phyloP scores from a whole-genome alignment of 768 basidiomycete species.

The Infundibulicybe gibba region DNA sequence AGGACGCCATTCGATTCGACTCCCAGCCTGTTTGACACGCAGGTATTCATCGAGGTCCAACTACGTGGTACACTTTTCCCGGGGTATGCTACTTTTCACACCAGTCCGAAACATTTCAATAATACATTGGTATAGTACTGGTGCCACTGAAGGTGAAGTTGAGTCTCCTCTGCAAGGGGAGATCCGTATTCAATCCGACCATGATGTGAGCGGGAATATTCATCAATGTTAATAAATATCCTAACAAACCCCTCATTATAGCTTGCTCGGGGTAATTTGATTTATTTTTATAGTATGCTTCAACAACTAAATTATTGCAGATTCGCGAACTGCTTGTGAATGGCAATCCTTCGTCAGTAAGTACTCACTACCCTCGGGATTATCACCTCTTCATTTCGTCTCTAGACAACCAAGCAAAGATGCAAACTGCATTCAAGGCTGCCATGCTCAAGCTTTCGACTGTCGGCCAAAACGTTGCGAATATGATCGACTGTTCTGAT shows the following conservation, averaged over 20 bases:
- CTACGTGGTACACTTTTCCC: conserved; percentile 37
- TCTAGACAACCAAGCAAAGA: conserved; percentile 15
- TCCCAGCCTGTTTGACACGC: not conserved
- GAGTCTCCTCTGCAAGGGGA: conserved; percentile 34
- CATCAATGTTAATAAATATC: not conserved
- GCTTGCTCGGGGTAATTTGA: conserved; percentile 18
- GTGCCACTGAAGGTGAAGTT: conserved; percentile 33
- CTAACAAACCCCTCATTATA: not conserved
- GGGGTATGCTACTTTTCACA: conserved; percentile 21
- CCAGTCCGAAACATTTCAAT: conserved; percentile 5
- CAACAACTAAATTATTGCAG: no score
- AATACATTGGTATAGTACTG: conserved; percentile 16
- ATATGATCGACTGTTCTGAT: conserved; percentile 31
- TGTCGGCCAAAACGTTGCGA: conserved; percentile 19
- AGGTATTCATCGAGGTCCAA: conserved; percentile 9
- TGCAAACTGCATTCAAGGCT: conserved; percentile 18
- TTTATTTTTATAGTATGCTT: no score
- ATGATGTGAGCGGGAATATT: conserved; percentile 10
- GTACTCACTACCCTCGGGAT: conserved; percentile 3
- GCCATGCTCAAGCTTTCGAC: conserved; percentile 29
- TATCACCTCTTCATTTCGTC: not conserved
- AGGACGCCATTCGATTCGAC: conserved; percentile 16
- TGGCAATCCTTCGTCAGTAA: conserved; percentile 41
- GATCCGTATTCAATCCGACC: conserved; percentile 41
- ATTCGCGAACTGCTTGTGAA: conserved; percentile 38